Conservation (phyloP, 306 rosid genomes). For the Oxytropis ochrocephala region DNA sequence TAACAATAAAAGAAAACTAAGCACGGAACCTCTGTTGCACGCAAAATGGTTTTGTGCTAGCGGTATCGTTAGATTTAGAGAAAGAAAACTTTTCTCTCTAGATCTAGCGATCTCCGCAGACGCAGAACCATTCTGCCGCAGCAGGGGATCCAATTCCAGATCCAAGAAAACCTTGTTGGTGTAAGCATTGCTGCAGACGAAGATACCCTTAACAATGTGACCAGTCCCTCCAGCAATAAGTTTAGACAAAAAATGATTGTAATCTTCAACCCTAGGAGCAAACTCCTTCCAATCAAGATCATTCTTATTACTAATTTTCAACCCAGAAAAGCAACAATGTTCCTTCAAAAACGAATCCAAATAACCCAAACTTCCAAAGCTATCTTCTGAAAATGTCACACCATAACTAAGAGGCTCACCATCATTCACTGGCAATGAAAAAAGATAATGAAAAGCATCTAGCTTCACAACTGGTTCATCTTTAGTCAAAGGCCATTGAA, state of each 20-base stretch:
- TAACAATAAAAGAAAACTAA: neutral
- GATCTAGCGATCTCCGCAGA: no score
- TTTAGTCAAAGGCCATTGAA: slow-evolving; percentile 94
- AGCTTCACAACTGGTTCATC: slow-evolving; percentile 95
- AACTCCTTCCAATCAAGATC: slow-evolving; percentile 88
- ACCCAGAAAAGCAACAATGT: slow-evolving; percentile 64
- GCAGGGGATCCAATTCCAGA: no score
- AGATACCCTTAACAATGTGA: slow-evolving; percentile 87
- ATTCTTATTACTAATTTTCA: slow-evolving; percentile 26
- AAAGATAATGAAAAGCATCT: slow-evolving; percentile 57
- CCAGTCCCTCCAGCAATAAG: slow-evolving; percentile 91
- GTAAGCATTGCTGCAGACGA: slow-evolving; percentile 86
- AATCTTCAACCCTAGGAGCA: slow-evolving; percentile 80
- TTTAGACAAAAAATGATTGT: slow-evolving; percentile 69
- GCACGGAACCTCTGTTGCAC: no score
- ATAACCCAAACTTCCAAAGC: slow-evolving; percentile 32
- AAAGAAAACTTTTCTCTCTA: no score
- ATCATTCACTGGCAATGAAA: slow-evolving; percentile 64
- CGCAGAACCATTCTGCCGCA: no score
- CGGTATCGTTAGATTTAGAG: no score
- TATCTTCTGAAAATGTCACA: slow-evolving; percentile 50
- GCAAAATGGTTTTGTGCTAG: no score
- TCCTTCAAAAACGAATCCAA: slow-evolving; percentile 68
- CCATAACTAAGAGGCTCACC: slow-evolving; percentile 96
- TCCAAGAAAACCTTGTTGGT: slow-evolving; percentile 81